Evolutionary conservation across 1,284 basidiomycete species (phyloP), one percentile per base, ranked within the genome.

Genomic region (Cystobasidium pallidum): DNA sequence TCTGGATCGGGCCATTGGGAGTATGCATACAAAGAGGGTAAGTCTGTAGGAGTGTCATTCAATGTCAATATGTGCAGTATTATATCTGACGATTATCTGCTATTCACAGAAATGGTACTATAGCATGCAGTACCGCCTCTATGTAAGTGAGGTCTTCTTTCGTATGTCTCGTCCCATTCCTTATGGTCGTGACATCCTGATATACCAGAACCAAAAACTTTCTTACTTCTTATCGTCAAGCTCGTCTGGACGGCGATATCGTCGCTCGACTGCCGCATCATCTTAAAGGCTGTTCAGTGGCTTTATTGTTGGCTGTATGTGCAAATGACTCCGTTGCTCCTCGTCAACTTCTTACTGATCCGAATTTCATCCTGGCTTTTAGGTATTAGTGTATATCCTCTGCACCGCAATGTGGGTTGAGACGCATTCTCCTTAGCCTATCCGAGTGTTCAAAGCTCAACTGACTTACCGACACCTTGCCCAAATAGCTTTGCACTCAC

Each of bases 1-100:
- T 70, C 24, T 70, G 55, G 57, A 70, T 70, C 21, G 67, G 67
- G 17, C 54, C 57, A 13, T 36, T 61, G 3, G 67, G 67, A 21
- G 67, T 70, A 0, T 70, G 67, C 24, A 36, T 62, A 32, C 57
- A 51, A 21, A 13, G 58, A 34, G 43, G 54, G 67, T 70, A n/a
- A 51, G 45, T 24, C 17, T 51, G 26, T 28, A n/a, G n/a, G n/a
- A 6, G n/a, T 3, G n/a, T 11, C 3, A 8, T 45, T 3, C 15
- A 17, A 45, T 45, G 3, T 11, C n/a, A 8, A 54, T n/a, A n/a
- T n/a, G n/a, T n/a, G n/a, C n/a, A n/a, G n/a, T n/a, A n/a, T n/a
- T n/a, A n/a, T n/a, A 26, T 13, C 34, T 39, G 30, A 24, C 28
- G 36, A 32, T 55, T 26, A 57, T 43, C 4, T 41, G 63, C 8